Percentiles rank a stretch among this genome's conserved stretches.
These are phyloP conservation scores for Tieghemostelium lacteum DNA, from an alignment of 78 protist genomes.

Conservation along the genomic window DNA sequence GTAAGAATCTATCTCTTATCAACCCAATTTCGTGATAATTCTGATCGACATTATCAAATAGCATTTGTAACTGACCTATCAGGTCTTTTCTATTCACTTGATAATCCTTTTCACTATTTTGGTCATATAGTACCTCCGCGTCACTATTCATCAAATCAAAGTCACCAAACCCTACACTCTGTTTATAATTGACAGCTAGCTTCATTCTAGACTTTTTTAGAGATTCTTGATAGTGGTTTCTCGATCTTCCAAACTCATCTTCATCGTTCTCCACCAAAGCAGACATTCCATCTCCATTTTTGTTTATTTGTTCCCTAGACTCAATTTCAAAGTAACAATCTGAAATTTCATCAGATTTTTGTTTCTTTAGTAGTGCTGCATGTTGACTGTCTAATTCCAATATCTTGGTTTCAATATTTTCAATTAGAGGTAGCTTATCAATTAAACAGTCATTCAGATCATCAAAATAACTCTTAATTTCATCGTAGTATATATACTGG, in stretches of 20 bases:
- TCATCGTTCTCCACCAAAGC: background rate
- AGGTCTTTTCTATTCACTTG: background rate
- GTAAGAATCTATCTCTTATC: constrained; percentile 19
- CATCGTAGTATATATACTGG: constrained; percentile 16
- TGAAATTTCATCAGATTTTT: background rate
- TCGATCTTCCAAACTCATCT: constrained; percentile 74
- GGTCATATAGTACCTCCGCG: background rate
- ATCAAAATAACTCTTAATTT: constrained; percentile 7
- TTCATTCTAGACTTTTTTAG: constrained; percentile 39
- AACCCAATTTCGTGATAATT: background rate
- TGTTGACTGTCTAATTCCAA: constrained; percentile 31
- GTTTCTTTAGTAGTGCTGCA: constrained; percentile 30
- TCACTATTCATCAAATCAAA: background rate
- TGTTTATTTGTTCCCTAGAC: background rate
- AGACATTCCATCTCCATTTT: background rate
- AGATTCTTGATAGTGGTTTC: constrained; percentile 17
- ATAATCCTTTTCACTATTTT: constrained; percentile 12
- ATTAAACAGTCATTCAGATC: constrained; percentile 44
- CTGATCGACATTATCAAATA: constrained; percentile 41
- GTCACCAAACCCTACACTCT: background rate
- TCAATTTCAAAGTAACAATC: constrained; percentile 42
- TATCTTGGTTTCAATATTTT: background rate
- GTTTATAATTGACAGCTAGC: background rate
- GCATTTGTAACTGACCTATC: background rate
- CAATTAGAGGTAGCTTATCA: constrained; percentile 53